These are phyloP conservation scores for Phytophthora sojae DNA, from an alignment of 352 stramenopile species.

Conservation along the genomic window DNA sequence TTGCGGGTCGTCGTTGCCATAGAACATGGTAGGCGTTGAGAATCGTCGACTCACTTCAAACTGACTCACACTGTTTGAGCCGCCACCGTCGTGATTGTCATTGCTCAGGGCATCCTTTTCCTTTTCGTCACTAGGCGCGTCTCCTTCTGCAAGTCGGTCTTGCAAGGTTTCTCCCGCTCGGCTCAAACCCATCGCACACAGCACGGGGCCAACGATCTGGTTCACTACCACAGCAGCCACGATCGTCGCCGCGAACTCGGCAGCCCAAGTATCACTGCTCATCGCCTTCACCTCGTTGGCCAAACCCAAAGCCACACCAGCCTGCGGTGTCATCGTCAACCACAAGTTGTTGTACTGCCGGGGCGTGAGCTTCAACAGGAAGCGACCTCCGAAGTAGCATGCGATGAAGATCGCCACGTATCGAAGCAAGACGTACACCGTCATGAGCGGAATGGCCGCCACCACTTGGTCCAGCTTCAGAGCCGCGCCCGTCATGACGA, in stretches of 20 bases:
- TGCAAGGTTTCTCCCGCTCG: slow-evolving; percentile 56
- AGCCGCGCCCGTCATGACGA: slow-evolving; percentile 75
- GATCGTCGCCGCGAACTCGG: slow-evolving; percentile 70
- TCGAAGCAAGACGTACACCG: slow-evolving; percentile 61
- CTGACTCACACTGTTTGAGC: slow-evolving; percentile 9
- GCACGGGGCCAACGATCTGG: slow-evolving; percentile 71
- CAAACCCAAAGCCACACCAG: slow-evolving; percentile 64
- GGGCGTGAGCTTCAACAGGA: slow-evolving; percentile 61
- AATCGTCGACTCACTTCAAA: slow-evolving; percentile 22
- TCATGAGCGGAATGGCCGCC: slow-evolving; percentile 74
- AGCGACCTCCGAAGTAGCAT: slow-evolving; percentile 65
- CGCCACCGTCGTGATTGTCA: slow-evolving; percentile 1
- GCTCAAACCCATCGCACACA: slow-evolving; percentile 64
- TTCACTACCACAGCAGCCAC: slow-evolving; percentile 75
- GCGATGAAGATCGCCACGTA: slow-evolving; percentile 73
- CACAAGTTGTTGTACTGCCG: slow-evolving; percentile 80
- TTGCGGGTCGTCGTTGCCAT: slow-evolving; percentile 52
- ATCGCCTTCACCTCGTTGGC: slow-evolving; percentile 67
- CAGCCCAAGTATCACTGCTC: slow-evolving; percentile 62
- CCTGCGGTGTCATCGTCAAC: slow-evolving; percentile 77
- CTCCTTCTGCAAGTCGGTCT: slow-evolving; percentile 21
- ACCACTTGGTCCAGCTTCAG: slow-evolving; percentile 74
- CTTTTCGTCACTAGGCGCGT: slow-evolving; percentile 3
- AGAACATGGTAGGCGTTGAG: slow-evolving; percentile 13
- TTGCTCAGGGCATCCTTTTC: slow-evolving; percentile 19